Conservation (phyloP, 1,284 basidiomycete genomes). For the Pseudomicrostroma phylloplanum region DNA sequence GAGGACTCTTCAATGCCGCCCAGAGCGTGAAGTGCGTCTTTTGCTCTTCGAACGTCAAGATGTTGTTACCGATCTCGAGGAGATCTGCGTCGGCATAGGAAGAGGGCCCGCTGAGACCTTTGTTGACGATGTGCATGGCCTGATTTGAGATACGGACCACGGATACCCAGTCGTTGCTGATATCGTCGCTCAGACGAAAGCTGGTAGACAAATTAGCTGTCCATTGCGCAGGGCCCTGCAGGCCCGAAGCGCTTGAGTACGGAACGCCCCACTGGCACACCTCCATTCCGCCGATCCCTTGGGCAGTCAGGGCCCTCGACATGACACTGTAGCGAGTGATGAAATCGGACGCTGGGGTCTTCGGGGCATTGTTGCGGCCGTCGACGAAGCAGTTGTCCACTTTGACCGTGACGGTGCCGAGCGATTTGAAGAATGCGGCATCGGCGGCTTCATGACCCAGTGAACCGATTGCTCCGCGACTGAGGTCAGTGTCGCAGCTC, state of each 20-base stretch:
- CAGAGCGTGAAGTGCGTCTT: constrained; percentile 42
- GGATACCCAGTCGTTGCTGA: constrained; percentile 25
- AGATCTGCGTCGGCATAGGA: constrained; percentile 40
- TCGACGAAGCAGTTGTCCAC: constrained; percentile 53
- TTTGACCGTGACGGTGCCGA: constrained; percentile 55
- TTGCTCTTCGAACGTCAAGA: constrained; percentile 36
- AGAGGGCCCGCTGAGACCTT: constrained; percentile 24
- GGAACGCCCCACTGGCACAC: constrained; percentile 55
- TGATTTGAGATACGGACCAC: constrained; percentile 22
- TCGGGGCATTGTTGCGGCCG: constrained; percentile 23
- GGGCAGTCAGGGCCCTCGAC: constrained; percentile 56
- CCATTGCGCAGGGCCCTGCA: constrained; percentile 27
- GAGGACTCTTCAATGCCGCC: constrained; percentile 41
- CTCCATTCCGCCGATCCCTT: constrained; percentile 56
- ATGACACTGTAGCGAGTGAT: constrained; percentile 54
- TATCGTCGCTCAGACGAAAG: constrained; percentile 52
- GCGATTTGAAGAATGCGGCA: constrained; percentile 55
- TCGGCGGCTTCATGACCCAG: constrained; percentile 56
- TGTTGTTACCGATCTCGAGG: constrained; percentile 27
- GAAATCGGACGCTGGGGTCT: constrained; percentile 21
- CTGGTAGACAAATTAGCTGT: constrained; percentile 53
- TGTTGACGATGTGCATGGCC: constrained; percentile 10
- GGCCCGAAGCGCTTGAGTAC: constrained; percentile 15
- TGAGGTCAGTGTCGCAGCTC: constrained; percentile 28
- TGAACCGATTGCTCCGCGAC: constrained; percentile 52